Base-by-base conservation (phyloP, 2,329 filamentous ascomycete genomes). In the Westerdykella aurantiaca region DNA sequence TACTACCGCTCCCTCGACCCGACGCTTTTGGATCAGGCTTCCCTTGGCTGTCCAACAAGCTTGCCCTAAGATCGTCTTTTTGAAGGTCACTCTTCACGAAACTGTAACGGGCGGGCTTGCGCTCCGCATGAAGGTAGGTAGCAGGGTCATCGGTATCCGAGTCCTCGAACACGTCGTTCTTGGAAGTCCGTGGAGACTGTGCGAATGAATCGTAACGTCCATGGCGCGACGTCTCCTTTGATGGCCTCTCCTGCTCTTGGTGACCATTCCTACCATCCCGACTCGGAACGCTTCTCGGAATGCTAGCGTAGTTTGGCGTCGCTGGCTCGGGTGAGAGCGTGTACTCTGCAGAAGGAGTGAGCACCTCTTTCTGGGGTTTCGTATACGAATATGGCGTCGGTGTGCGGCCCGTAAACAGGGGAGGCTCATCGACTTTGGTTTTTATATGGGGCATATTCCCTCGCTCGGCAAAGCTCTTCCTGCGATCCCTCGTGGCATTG, bases 261-360 rank as follows among this genome's bases (percentile, higher is more conserved):
- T 38, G 40, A 13, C 42, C 11, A 37, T 56, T 43, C 37, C 41
- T 35, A 18, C n/a, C 18, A 21, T 56, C 50, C 10, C 49, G 49
- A n/a, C 23, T 50, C 21, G 55, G 52, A 39, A 56, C 50, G 31
- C 63, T 49, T 42, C 53, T 50, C 46, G 62, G 45, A 52, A 57
- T 44, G 53, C 53, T 50, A 43, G 55, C 56, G 10, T 52, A 56
- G 14, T 62, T 60, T 5, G 72, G 70, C 22, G 70, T 71, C 34
- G 72, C 62, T 5, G 69, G 55, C 48, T 77, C 74, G 21, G 75
- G 74, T 6, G 76, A 75, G 14, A 76, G 62, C 39, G 71, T 68
- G 22, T 64, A 70, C 23, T 72, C 72, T 31, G 66, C 65, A 34
- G 66, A 66, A 1, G 59, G 57, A 5, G 61, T 56, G 43, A 44